Evolutionary conservation across 768 basidiomycete species (phyloP).

Genomic region (Amanita subjunquillea): DNA sequence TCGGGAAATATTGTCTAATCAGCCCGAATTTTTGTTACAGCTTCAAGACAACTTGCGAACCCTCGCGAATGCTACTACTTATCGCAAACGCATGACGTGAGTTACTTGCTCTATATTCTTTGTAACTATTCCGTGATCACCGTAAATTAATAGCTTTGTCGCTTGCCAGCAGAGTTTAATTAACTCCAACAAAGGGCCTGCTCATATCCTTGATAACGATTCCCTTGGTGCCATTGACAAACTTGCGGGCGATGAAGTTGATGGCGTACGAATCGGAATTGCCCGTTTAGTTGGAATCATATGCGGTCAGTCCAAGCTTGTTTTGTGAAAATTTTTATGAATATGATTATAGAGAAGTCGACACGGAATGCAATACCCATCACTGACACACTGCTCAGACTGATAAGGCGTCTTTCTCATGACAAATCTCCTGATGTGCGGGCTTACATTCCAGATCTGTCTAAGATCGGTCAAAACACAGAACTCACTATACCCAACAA

Average conservation of each 20-base stretch:
- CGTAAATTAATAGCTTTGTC: conserved; percentile 44
- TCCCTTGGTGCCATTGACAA: conserved; percentile 46
- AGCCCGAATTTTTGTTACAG: conserved; percentile 21
- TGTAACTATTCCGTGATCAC: neutral
- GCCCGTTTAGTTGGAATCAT: conserved; percentile 59
- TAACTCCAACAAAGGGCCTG: conserved; percentile 16
- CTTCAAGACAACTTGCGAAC: conserved; percentile 31
- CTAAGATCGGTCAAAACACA: conserved; percentile 6
- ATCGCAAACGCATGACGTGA: conserved; percentile 65
- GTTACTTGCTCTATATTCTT: conserved; percentile 15
- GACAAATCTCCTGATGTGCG: conserved; percentile 55
- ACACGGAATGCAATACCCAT: conserved; percentile 18
- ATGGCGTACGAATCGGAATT: conserved; percentile 80
- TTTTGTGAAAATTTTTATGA: neutral
- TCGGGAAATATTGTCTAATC: conserved; percentile 27
- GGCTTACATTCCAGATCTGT: conserved; percentile 39
- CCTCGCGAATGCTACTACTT: conserved; percentile 35
- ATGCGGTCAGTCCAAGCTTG: conserved; percentile 33
- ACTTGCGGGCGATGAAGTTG: conserved; percentile 57
- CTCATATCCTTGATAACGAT: conserved; percentile 29
- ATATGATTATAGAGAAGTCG: conserved; percentile 18
- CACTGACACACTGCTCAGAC: conserved; percentile 23
- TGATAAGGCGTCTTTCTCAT: conserved; percentile 36
- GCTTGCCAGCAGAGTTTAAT: conserved; percentile 62
- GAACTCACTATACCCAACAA: neutral